Evolutionary conservation across 257 asterid genomes (phyloP), one percentile per base, ranked within the genome.

Genomic region (Solanum lycopersicoides): DNA sequence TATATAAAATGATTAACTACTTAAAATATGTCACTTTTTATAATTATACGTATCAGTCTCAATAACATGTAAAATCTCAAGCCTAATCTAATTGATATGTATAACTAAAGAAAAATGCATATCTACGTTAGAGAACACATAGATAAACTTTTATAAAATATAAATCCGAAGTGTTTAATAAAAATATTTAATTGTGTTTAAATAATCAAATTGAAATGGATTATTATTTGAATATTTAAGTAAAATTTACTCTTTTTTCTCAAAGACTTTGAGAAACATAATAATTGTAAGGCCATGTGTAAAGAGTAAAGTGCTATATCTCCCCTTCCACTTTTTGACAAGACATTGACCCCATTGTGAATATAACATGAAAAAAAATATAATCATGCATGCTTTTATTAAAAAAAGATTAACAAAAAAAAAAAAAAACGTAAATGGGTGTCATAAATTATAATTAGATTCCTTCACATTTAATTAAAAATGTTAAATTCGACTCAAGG

Each of bases 221-320:
- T 5, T 5, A 25, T 12, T 25, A 11, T 65, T 65, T 12, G 4
- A 28, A 28, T 68, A 66, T 66, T 7, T 66, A 25, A 66, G 7
- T 25, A 7, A 66, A 12, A 12, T 63, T 66, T 28, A 66, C 5
- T 28, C 30, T 28, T 28, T 28, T 28, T 28, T 28, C 30, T 0
- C 9, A 79, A 79, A 65, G 75, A 79, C 9, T 66, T 65, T 10
- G 68, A 76, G 69, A 82, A 89, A 86, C 23, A 86, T 25, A 41
- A 63, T 41, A 84, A 84, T 65, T 37, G 63, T 13, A 74, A 53
- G 82, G 59, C 73, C 94, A 92, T 89, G 94, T 93, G 98, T 85
- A 89, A 89, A 91, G 91, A 79, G 88, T 82, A 90, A 87, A 94
- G 94, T 90, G 86, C 35, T 85, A 3, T 35, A 32, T 37, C 9